Evolutionary conservation across 169 alveolate genomes (phyloP).

Genomic region (Cryptosporidium sp.): DNA sequence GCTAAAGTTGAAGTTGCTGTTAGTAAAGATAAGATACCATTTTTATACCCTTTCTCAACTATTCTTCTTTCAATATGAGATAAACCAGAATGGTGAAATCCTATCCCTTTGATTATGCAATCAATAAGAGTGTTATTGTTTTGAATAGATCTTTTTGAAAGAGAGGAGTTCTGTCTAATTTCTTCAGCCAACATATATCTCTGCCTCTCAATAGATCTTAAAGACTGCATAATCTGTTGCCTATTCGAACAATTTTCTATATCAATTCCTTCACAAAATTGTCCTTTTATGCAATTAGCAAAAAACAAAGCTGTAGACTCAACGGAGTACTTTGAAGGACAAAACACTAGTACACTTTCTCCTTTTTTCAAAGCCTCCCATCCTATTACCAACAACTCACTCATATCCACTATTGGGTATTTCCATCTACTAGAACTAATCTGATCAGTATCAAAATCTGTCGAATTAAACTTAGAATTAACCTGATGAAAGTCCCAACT

Average conservation of each 20-base stretch:
- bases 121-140: slow-evolving; percentile 45
- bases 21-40: slow-evolving; percentile 79
- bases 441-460: slow-evolving; percentile 11
- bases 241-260: background rate
- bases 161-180: slow-evolving; percentile 12
- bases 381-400: slow-evolving; percentile 66
- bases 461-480: background rate
- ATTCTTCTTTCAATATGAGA: slow-evolving; percentile 79
- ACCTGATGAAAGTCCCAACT: slow-evolving; percentile 14
- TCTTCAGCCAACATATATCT: slow-evolving; percentile 13
- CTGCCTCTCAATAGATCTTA: slow-evolving; percentile 15
- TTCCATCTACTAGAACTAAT: slow-evolving; percentile 27
- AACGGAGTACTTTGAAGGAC: slow-evolving; percentile 80
- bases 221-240: background rate
- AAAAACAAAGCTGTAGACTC: slow-evolving; percentile 65
- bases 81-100: slow-evolving; percentile 86
- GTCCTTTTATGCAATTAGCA: slow-evolving; percentile 29
- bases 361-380: slow-evolving; percentile 80
- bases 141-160: background rate
- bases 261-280: slow-evolving; percentile 56
- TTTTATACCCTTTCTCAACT: slow-evolving; percentile 82
- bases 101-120: slow-evolving; percentile 81
- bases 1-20: slow-evolving; percentile 89
- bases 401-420: slow-evolving; percentile 66
- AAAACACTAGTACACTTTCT: slow-evolving; percentile 78